A percentile compares a stretch with the other conserved stretches of the same genome.
Conservation (phyloP, 1,284 basidiomycete genomes). For the Microbotryum silenes-acaulis region DNA sequence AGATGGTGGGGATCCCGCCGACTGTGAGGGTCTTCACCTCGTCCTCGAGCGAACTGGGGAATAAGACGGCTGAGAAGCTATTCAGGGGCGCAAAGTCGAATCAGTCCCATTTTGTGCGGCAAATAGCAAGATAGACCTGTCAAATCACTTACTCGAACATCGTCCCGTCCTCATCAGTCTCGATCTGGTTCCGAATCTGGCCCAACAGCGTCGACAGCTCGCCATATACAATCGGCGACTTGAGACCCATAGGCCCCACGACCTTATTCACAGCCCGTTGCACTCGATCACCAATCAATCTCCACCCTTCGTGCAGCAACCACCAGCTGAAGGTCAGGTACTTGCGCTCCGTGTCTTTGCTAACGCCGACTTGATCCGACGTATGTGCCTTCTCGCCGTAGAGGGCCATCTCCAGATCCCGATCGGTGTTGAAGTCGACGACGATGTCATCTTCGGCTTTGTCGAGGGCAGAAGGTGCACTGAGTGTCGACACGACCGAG, state of each 20-base stretch:
- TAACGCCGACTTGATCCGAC: conserved; percentile 38
- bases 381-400: conserved; percentile 40
- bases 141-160: conserved; percentile 51
- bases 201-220: conserved; percentile 62
- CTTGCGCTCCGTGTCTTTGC: conserved; percentile 56
- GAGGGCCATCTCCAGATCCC: conserved; percentile 31
- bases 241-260: conserved; percentile 68
- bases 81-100: not conserved
- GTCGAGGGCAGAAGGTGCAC: conserved; percentile 4
- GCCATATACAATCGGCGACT: conserved; percentile 57
- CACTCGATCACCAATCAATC: conserved; percentile 64
- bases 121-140: too few relatives aligned
- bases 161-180: conserved; percentile 50
- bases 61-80: conserved; percentile 64
- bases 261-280: conserved; percentile 66
- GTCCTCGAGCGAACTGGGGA: conserved; percentile 61
- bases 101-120: too few relatives aligned
- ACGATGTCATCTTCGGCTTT: too few relatives aligned
- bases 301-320: conserved; percentile 83
- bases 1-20: conserved; percentile 47
- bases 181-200: conserved; percentile 64
- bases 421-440: conserved; percentile 24
- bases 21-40: conserved; percentile 60
- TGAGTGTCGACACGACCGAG: conserved; percentile 48
- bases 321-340: conserved; percentile 85